Base-by-base conservation (phyloP, 2,329 filamentous ascomycete species). In the Colletotrichum aenigma region DNA sequence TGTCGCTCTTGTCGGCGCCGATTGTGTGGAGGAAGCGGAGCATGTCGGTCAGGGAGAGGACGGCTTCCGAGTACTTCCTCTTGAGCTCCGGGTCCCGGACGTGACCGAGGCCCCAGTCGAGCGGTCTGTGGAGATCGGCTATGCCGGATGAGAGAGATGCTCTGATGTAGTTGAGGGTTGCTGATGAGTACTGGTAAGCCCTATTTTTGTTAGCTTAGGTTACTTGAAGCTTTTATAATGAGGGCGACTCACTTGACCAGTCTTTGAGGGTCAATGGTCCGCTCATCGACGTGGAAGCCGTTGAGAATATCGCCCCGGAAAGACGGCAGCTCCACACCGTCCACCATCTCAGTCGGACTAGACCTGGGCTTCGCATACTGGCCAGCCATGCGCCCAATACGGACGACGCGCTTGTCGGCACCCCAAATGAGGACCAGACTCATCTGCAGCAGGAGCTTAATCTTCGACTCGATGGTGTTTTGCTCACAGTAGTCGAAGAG, bases 221-320 rank as follows among this genome's bases (percentile, higher is more conserved):
- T n/a, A 56, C 66, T 18, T 21, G 38, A 55, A 15, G 8, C 9
- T 28, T 16, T 2, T 3, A 55, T 30, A 0, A 4, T 7, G 58
- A 16, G 32, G 10, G 7, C 32, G 7, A 81, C 86, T 81, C 82
- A 92, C 89, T 88, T 93, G 52, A 98, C 94, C 9, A 99, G 90
- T 52, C 97, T 91, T 66, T 91, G 90, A 1, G 97, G 96, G 82
- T 98, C 95, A 38, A 98, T 93, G 52, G 90, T 91, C 71, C 97
- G 89, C 78, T 96, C 92, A n/a, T 93, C 91, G 0, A 92, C 86
- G 48, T 92, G 90, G 85, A 93, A 98, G 30, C 96, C 96, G 82
- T 99, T 99, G 78, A 99, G 89, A 76, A 98, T 98, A 80, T 99
- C 97, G 18, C 97, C 97, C 68, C 97, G 91, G 89, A 98, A 99